Conservation (phyloP, 345 rosid species). For the Abelmoschus esculentus region DNA sequence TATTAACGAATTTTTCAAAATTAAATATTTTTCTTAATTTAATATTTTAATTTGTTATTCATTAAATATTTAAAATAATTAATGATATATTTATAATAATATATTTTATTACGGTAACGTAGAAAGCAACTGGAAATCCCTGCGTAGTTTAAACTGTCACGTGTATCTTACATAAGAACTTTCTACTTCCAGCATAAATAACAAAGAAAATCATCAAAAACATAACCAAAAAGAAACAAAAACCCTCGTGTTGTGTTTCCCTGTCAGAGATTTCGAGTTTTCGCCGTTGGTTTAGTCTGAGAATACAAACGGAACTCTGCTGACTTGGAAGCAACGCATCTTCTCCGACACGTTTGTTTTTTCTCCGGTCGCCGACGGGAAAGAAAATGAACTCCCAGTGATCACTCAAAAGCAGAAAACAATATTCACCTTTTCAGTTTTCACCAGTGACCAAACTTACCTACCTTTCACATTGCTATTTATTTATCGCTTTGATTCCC, state of each 20-base stretch:
- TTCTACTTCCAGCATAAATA: background rate
- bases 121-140: background rate
- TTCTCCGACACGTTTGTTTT: conserved; percentile 3
- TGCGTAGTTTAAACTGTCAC: background rate
- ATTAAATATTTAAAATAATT: too few relatives aligned
- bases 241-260: background rate
- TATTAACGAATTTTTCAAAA: too few relatives aligned
- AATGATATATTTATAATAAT: too few relatives aligned
- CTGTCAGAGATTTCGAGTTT: conserved; percentile 17
- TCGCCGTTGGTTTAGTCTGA: conserved; percentile 31
- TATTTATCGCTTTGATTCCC: background rate
- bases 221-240: background rate
- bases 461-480: background rate
- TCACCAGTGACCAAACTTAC: background rate
- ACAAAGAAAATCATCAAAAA: background rate
- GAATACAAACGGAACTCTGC: conserved; percentile 4
- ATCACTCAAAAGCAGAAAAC: background rate
- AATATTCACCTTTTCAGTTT: background rate
- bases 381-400: background rate
- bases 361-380: conserved; percentile 18
- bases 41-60: too few relatives aligned
- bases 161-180: background rate
- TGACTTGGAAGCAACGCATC: background rate
- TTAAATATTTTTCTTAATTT: too few relatives aligned
- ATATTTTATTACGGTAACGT: background rate